Evolutionary conservation across 164 flowering plant genomes (phyloP), one percentile per base, ranked within the genome.

Genomic region (Malania oleifera): DNA sequence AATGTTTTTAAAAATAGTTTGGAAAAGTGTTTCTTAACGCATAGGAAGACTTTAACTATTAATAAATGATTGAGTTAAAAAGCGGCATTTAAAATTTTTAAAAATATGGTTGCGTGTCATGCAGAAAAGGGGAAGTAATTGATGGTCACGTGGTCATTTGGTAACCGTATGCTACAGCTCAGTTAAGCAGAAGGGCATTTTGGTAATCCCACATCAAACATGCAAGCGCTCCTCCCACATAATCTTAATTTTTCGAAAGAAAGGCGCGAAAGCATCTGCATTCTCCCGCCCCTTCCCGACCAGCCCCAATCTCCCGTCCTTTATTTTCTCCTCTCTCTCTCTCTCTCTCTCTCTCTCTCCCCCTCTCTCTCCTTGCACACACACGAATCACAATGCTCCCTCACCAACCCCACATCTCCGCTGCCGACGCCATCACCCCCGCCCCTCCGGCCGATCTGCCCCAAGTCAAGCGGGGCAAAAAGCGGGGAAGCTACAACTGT

Each of bases 401-500:
- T 65, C 67, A 54, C 52, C 72, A 51, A 7, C 67, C 79, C 24
- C 75, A 73, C 41, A 70, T 72, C 46, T 31, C 60, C 20, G 37
- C 54, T 49, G 23, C 17, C 17, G 13, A 15, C 48, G 1, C 61
- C 64, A 29, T 52, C 26, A 22, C 65, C 37, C 20, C 38, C 57
- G 52, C 60, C 31, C 64, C 56, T 17, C 51, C 54, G 48, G 26
- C 62, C 63, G 67, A 47, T 49, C 41, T 40, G 5, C 26, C 69
- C 37, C 56, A 64, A 1, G 15, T 45, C 31, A 77, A 70, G 59
- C 73, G 72, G 13, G 80, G 77, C 52, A 88, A 84, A 61, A 80
- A 69, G 63, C 87, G 97, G 19, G 99, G 99, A 1, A 84, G 69
- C 68, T 88, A 88, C 78, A 85, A 74, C 81, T 91, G 97, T 53